Conservation (phyloP, 2,329 filamentous ascomycete genomes). For the Cordyceps javanica region DNA sequence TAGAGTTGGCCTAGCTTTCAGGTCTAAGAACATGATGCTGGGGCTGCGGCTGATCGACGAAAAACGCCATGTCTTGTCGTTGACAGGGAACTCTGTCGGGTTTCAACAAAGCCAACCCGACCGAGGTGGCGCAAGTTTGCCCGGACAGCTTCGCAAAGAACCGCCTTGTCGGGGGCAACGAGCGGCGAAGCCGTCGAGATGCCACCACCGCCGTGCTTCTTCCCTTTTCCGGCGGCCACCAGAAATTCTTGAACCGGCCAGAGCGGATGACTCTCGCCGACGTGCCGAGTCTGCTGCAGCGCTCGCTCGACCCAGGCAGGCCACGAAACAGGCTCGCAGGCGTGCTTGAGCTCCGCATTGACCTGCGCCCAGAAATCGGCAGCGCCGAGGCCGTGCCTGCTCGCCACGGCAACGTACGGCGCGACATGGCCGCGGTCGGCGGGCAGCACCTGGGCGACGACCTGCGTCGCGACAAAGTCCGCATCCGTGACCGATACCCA, state of each 20-base stretch:
- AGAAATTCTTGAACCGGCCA: constrained; percentile 19
- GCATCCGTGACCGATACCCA: constrained; percentile 13
- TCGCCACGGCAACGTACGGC: constrained; percentile 7
- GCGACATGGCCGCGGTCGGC: neutral
- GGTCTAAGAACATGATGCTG: too few relatives aligned
- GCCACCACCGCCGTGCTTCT: neutral
- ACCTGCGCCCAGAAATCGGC: constrained; percentile 18
- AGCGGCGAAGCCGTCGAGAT: neutral
- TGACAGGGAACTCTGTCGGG: neutral
- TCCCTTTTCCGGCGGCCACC: neutral
- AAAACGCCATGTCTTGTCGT: neutral
- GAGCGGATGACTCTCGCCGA: constrained; percentile 18
- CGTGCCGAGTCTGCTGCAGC: constrained; percentile 2
- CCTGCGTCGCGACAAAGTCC: constrained; percentile 13
- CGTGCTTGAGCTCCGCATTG: constrained; percentile 9
- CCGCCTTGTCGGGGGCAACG: neutral
- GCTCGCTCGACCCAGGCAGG: constrained; percentile 15
- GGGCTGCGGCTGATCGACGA: neutral
- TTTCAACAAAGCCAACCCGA: neutral
- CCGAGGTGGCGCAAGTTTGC: neutral
- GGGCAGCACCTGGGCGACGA: constrained; percentile 11
- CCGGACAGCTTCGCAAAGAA: neutral
- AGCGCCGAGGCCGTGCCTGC: constrained; percentile 13
- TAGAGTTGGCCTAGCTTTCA: too few relatives aligned
- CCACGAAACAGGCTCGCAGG: constrained; percentile 14